A percentile compares a stretch with the other conserved stretches of the same genome.
These are phyloP conservation scores for Phaseolus lunatus DNA, from an alignment of 306 rosid genomes.

Conservation along the genomic window DNA sequence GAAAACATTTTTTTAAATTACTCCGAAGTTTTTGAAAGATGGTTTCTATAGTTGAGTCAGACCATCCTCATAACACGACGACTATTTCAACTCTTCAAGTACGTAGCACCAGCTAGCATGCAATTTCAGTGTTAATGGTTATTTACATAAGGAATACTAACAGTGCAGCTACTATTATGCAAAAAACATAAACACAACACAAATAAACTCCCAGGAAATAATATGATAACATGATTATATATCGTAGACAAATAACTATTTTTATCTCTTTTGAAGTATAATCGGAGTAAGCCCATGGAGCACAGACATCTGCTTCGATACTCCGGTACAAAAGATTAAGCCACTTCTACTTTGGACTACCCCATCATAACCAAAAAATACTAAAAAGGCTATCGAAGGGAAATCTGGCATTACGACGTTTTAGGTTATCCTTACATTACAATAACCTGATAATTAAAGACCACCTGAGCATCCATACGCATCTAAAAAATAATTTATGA, in stretches of 20 bases:
- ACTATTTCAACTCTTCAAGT: neutral
- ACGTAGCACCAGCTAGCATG: neutral
- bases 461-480: neutral
- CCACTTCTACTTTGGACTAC: neutral
- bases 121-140: neutral
- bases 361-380: neutral
- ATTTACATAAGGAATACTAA: too few species aligned
- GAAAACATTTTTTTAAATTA: too few species aligned
- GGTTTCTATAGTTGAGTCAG: too few species aligned
- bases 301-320: neutral
- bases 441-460: slow-evolving; percentile 30
- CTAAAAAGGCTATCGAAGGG: neutral
- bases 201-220: neutral
- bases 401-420: slow-evolving; percentile 36
- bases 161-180: neutral
- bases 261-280: neutral
- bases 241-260: neutral
- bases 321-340: neutral
- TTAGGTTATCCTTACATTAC: slow-evolving; percentile 28
- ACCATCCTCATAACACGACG: neutral
- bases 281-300: neutral
- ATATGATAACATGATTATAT: neutral
- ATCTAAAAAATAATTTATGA: slow-evolving; percentile 28
- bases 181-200: neutral
- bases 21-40: too few species aligned